phyloP scores from a whole-genome alignment of 2,329 filamentous ascomycete genomes.

The Hypoxylon sp. region DNA sequence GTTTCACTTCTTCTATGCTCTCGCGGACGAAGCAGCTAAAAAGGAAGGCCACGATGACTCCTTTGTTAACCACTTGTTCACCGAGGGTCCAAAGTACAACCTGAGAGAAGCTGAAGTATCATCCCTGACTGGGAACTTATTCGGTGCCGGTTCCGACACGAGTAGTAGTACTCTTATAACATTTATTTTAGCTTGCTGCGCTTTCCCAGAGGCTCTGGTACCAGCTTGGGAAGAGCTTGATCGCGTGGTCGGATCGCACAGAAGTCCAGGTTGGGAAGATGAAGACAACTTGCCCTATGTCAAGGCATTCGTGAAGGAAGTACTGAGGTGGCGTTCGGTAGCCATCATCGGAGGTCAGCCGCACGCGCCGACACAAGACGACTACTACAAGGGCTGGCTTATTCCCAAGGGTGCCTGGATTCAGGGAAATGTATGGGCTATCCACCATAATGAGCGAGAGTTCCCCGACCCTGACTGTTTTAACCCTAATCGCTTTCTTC shows the following conservation, averaged over 20 bases:
- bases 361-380: constrained; percentile 57
- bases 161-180: constrained; percentile 56
- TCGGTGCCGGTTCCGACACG: constrained; percentile 59
- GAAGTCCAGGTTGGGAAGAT: constrained; percentile 60
- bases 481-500: constrained; percentile 53
- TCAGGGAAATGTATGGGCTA: constrained; percentile 61
- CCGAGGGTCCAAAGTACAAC: constrained; percentile 56
- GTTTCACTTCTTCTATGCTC: constrained; percentile 60
- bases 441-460: constrained; percentile 56
- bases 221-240: constrained; percentile 63
- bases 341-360: constrained; percentile 61
- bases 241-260: constrained; percentile 55
- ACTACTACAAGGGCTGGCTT: constrained; percentile 56
- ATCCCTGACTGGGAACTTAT: constrained; percentile 57
- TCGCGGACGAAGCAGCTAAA: constrained; percentile 59
- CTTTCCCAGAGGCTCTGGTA: constrained; percentile 56
- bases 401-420: constrained; percentile 61
- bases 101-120: constrained; percentile 57
- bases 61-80: constrained; percentile 58
- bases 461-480: constrained; percentile 58
- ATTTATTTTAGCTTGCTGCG: constrained; percentile 60
- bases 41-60: constrained; percentile 49
- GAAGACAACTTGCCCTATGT: constrained; percentile 60
- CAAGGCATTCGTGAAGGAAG: constrained; percentile 63
- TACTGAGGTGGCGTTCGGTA: constrained; percentile 64